Evolutionary conservation across 2,329 filamentous ascomycete genomes (phyloP).

Genomic region (Tolypocladium guangdongense): DNA sequence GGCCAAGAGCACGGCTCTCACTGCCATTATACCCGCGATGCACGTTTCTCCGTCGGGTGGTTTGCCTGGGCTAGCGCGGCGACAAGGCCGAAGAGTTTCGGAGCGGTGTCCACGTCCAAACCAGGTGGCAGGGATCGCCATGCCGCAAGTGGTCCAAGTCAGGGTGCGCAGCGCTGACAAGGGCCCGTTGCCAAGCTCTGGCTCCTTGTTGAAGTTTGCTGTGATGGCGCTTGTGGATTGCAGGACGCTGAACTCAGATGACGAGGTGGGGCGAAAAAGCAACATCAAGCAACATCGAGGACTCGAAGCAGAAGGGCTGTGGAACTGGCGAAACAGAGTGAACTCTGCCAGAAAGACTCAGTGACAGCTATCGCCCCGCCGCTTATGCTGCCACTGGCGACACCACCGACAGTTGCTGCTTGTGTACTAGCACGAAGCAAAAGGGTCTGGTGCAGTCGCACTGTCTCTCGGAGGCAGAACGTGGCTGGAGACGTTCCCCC

Average conservation of each 20-base stretch:
- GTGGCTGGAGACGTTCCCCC: not conserved
- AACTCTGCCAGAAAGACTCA: not conserved
- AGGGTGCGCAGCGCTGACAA: not conserved
- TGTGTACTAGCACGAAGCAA: not conserved
- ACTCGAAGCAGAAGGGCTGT: not conserved
- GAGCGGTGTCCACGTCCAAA: not conserved
- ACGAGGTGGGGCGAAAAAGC: not conserved
- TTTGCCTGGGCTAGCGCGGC: no score
- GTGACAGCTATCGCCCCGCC: not conserved
- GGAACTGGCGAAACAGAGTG: no score
- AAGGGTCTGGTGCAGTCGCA: not conserved
- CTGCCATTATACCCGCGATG: not conserved
- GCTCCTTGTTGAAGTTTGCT: not conserved
- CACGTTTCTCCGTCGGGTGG: no score
- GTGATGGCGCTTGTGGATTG: not conserved
- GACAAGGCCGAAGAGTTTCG: slow-evolving; percentile 7
- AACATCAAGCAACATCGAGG: not conserved
- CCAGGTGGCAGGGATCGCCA: not conserved
- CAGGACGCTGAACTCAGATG: slow-evolving; percentile 1
- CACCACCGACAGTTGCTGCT: not conserved
- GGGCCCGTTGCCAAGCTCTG: not conserved
- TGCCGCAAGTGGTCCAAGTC: not conserved
- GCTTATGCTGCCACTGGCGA: not conserved
- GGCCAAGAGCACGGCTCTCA: no score
- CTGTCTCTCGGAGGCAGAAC: not conserved